These are phyloP conservation scores for Xylaria sp. DNA, from an alignment of 2,329 filamentous ascomycete species.

Conservation along the genomic window DNA sequence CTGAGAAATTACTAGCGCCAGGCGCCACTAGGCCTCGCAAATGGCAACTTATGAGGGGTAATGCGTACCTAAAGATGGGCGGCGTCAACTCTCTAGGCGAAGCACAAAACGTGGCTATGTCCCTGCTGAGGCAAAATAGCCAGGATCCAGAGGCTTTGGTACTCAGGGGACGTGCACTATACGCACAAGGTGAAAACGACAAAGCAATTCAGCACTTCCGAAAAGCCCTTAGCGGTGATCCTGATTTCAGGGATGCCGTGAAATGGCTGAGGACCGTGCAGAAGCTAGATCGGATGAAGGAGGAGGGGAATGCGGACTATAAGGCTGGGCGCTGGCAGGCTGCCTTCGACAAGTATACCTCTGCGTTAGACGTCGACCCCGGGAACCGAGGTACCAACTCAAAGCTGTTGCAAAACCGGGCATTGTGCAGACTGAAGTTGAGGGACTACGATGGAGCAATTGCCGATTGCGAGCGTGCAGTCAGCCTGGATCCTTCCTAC, in stretches of 20 bases:
- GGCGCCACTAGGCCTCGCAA: slow-evolving; percentile 85
- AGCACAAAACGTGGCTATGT: slow-evolving; percentile 92
- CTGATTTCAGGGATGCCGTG: slow-evolving; percentile 88
- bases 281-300: slow-evolving; percentile 92
- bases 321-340: slow-evolving; percentile 82
- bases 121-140: slow-evolving; percentile 82
- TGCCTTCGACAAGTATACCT: slow-evolving; percentile 85
- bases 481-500: slow-evolving; percentile 85
- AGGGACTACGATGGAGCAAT: slow-evolving; percentile 87
- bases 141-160: slow-evolving; percentile 95
- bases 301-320: slow-evolving; percentile 90
- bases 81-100: slow-evolving; percentile 89
- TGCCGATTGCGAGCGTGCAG: slow-evolving; percentile 84
- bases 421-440: slow-evolving; percentile 82
- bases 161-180: slow-evolving; percentile 85
- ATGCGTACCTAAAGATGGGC: slow-evolving; percentile 93
- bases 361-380: slow-evolving; percentile 86
- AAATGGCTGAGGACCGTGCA: slow-evolving; percentile 91
- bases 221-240: slow-evolving; percentile 88
- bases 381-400: slow-evolving; percentile 91
- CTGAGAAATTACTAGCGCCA: slow-evolving; percentile 79
- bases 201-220: slow-evolving; percentile 94
- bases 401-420: slow-evolving; percentile 93
- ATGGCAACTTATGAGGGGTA: slow-evolving; percentile 92
- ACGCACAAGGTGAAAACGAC: slow-evolving; percentile 92